Percentiles rank a stretch among this genome's conserved stretches.
These are phyloP conservation scores for Fusarium musae DNA, from an alignment of 2,329 filamentous ascomycete genomes.

Conservation along the genomic window DNA sequence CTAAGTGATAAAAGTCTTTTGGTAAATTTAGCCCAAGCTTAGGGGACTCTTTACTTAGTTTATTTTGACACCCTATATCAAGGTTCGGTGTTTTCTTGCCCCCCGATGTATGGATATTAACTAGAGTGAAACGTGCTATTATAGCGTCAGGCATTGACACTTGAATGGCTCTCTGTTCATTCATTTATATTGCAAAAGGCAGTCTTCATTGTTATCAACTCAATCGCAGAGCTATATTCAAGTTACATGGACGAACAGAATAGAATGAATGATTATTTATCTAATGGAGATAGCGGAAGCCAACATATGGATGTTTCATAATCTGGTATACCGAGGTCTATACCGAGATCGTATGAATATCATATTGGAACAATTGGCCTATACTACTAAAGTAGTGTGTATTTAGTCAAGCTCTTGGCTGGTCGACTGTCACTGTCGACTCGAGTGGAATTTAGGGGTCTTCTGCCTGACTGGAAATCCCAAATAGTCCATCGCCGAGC, in stretches of 20 bases:
- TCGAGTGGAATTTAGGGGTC: not conserved
- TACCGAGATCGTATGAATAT: not conserved
- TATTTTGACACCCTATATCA: too few species aligned
- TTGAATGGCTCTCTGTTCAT: not conserved
- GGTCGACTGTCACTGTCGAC: not conserved
- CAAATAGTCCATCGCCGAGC: constrained; percentile 17
- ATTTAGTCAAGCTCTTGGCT: not conserved
- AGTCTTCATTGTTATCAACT: not conserved
- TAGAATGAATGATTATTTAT: not conserved
- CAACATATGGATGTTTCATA: not conserved
- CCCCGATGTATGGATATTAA: not conserved
- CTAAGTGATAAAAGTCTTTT: too few species aligned
- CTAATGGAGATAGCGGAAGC: not conserved
- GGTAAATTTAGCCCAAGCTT: too few species aligned
- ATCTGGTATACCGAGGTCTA: not conserved
- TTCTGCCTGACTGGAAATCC: constrained; percentile 27
- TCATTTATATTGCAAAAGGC: not conserved
- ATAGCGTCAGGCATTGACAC: not conserved
- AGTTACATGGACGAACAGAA: not conserved
- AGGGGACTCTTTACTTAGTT: too few species aligned
- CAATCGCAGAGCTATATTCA: not conserved
- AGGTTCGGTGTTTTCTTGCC: too few species aligned
- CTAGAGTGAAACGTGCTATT: not conserved
- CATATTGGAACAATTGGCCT: not conserved
- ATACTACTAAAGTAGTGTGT: not conserved